Evolutionary conservation across 2,329 filamentous ascomycete genomes (phyloP).

Genomic region (Pseudocercospora pini-densiflorae): DNA sequence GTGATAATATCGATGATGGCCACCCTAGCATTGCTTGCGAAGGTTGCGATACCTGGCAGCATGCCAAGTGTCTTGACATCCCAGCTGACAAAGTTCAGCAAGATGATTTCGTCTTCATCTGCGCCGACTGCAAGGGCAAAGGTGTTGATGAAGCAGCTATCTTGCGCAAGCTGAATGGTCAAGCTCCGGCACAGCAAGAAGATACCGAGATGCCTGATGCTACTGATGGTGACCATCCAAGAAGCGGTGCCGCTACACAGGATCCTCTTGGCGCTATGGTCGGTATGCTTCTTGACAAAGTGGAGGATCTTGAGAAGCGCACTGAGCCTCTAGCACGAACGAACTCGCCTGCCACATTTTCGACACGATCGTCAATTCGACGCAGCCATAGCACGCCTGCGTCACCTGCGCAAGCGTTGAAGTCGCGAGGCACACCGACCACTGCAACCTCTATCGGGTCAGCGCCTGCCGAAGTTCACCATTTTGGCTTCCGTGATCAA

Average conservation of each 20-base stretch:
- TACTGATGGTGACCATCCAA: not conserved
- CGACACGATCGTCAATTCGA: not conserved
- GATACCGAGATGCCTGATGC: conserved; percentile 1
- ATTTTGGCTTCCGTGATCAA: not conserved
- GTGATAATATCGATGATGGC: conserved; percentile 3
- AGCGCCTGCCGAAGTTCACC: conserved; percentile 3
- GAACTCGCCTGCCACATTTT: not conserved
- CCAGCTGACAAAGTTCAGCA: conserved; percentile 1
- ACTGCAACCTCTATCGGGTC: not conserved
- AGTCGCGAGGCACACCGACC: not conserved
- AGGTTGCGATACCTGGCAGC: conserved; percentile 7
- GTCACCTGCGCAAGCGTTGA: not conserved
- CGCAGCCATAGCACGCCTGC: conserved; percentile 5
- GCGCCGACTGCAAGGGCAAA: not conserved
- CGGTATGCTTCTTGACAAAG: not conserved
- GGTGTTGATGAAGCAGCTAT: not conserved
- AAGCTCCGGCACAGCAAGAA: not conserved
- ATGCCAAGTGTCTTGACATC: conserved; percentile 6
- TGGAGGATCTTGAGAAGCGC: conserved; percentile 6
- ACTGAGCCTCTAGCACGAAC: not conserved
- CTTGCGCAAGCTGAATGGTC: not conserved
- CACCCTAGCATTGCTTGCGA: conserved; percentile 6
- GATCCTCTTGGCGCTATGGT: conserved; percentile 9
- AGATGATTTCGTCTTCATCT: conserved; percentile 9
- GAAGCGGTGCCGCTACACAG: not conserved